A percentile compares a stretch with the other conserved stretches of the same genome.
phyloP scores from a whole-genome alignment of 257 asterid species.

The Salvia splendens region DNA sequence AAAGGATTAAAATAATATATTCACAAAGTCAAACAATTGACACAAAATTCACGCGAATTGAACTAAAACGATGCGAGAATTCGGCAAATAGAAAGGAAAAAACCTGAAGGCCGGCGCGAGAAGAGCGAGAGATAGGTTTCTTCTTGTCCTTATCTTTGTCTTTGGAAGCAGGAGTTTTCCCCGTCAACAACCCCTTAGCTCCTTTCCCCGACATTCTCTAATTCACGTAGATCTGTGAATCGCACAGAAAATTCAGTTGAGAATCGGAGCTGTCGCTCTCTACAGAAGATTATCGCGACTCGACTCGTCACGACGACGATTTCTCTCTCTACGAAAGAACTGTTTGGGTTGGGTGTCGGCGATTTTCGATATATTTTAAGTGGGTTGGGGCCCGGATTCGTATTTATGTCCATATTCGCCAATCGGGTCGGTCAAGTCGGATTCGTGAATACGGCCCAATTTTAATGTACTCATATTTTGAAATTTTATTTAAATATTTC shows the following conservation, averaged over 20 bases:
- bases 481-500: background rate
- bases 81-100: background rate
- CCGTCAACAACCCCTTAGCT: slow-evolving; percentile 49
- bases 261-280: slow-evolving; percentile 12
- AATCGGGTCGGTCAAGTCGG: background rate
- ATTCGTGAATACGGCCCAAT: background rate
- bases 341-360: slow-evolving; percentile 32
- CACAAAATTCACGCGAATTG: background rate
- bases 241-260: background rate
- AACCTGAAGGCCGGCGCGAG: slow-evolving; percentile 59
- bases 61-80: background rate
- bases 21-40: background rate
- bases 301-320: slow-evolving; percentile 16
- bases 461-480: no score
- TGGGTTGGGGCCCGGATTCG: background rate
- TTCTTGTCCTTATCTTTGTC: slow-evolving; percentile 59
- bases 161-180: slow-evolving; percentile 51
- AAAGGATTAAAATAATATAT: background rate
- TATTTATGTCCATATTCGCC: background rate
- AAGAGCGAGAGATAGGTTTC: slow-evolving; percentile 53
- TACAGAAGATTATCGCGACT: slow-evolving; percentile 25
- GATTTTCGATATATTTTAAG: background rate
- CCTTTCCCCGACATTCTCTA: slow-evolving; percentile 57
- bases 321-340: slow-evolving; percentile 22
- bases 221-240: slow-evolving; percentile 26